Percentiles rank a stretch among this genome's conserved stretches.
Conservation (phyloP, 192 early-diverging fungal genomes). For the Chytriomyces sp. region DNA sequence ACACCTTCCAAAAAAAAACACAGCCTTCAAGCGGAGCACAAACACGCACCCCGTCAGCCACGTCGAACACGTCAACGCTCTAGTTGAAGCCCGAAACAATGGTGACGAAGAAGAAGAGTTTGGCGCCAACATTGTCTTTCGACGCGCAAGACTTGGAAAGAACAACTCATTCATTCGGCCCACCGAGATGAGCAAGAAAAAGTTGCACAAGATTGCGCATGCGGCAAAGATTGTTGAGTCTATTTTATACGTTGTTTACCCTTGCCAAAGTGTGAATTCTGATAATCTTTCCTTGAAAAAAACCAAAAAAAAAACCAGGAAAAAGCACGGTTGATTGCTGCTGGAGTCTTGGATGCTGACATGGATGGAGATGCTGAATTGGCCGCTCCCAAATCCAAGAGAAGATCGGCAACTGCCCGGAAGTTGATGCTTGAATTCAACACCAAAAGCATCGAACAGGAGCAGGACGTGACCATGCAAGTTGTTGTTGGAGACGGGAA, state of each 20-base stretch:
- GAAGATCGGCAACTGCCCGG: neutral
- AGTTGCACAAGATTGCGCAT: neutral
- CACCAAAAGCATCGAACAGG: neutral
- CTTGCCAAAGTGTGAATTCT: neutral
- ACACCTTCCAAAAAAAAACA: no score
- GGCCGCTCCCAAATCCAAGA: constrained; percentile 16
- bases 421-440: constrained; percentile 5
- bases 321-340: neutral
- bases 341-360: constrained; percentile 7
- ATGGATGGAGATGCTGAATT: constrained; percentile 16
- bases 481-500: constrained; percentile 1
- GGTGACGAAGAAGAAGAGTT: neutral
- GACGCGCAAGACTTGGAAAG: constrained; percentile 5
- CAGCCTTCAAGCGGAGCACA: constrained; percentile 5
- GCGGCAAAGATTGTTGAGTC: neutral
- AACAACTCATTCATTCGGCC: constrained; percentile 3
- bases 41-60: neutral
- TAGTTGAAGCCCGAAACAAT: constrained; percentile 6
- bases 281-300: neutral
- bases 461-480: neutral
- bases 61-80: neutral
- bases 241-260: neutral
- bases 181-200: constrained; percentile 7
- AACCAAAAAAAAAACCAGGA: neutral
- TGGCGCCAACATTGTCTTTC: neutral